Evolutionary conservation across 257 asterid species (phyloP).

Genomic region (Primulina eburnea): DNA sequence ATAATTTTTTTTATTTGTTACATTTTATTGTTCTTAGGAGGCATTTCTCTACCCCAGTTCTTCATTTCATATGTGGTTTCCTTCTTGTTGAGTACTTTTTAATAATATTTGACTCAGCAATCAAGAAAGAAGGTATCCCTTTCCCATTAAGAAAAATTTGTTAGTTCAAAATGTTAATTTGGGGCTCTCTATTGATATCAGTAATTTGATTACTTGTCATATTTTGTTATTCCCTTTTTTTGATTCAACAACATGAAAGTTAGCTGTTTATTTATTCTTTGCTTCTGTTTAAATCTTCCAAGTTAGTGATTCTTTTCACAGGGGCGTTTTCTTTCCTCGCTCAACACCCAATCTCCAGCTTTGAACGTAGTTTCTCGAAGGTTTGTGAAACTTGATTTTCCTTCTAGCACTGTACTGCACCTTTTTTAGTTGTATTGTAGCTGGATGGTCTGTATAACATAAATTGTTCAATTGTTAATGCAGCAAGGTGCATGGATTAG

Average conservation of each 20-base stretch:
- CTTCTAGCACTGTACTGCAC: not conserved
- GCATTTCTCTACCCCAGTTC: too few species aligned
- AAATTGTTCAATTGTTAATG: constrained; percentile 12
- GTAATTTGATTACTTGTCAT: too few species aligned
- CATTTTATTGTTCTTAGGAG: too few species aligned
- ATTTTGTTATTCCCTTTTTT: not conserved
- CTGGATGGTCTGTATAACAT: constrained; percentile 1
- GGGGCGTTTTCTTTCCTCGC: constrained; percentile 89
- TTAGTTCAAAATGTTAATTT: too few species aligned
- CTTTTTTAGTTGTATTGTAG: constrained; percentile 9
- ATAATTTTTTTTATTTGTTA: too few species aligned
- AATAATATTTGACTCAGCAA: too few species aligned
- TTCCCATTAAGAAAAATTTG: not conserved
- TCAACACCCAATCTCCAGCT: constrained; percentile 87
- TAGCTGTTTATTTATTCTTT: too few species aligned
- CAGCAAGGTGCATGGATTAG: constrained; percentile 84
- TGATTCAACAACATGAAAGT: not conserved
- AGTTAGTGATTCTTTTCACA: constrained; percentile 32
- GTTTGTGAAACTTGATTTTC: constrained; percentile 38
- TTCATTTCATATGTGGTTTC: too few species aligned
- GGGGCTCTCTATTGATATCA: not conserved
- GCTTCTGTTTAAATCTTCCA: constrained; percentile 1
- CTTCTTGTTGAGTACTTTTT: too few species aligned
- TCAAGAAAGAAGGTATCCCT: too few species aligned
- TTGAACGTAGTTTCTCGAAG: constrained; percentile 88